phyloP scores from a whole-genome alignment of 805 yeast genomes.

The Diddensiella transvaalensis region DNA sequence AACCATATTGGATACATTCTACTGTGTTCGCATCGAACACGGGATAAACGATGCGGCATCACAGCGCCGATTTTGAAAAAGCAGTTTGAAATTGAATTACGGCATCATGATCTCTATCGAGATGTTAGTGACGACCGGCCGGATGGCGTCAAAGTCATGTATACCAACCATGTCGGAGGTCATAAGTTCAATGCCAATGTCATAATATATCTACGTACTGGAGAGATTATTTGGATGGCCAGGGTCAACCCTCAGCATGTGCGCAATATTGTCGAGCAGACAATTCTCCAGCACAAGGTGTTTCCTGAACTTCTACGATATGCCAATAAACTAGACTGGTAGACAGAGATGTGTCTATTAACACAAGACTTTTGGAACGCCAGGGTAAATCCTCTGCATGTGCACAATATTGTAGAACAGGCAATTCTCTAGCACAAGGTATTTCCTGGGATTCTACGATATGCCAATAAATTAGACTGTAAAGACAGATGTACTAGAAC shows the following conservation, averaged over 20 bases:
- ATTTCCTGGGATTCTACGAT: slow-evolving; percentile 65
- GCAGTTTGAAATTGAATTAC: slow-evolving; percentile 67
- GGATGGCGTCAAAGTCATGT: slow-evolving; percentile 68
- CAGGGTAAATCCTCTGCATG: slow-evolving; percentile 73
- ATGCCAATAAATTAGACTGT: slow-evolving; percentile 8
- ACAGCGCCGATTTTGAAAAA: slow-evolving; percentile 89
- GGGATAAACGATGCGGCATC: slow-evolving; percentile 91
- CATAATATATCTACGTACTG: slow-evolving; percentile 65
- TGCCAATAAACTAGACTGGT: slow-evolving; percentile 8
- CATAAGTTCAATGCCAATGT: slow-evolving; percentile 93
- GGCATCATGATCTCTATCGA: slow-evolving; percentile 68
- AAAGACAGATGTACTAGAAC: not conserved
- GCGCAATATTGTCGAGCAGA: slow-evolving; percentile 68
- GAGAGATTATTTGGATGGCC: slow-evolving; percentile 86
- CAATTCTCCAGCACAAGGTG: slow-evolving; percentile 64
- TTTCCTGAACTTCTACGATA: slow-evolving; percentile 65
- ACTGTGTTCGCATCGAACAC: slow-evolving; percentile 82
- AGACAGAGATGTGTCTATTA: too few species aligned
- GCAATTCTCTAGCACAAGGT: slow-evolving; percentile 67
- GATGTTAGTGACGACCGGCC: slow-evolving; percentile 74
- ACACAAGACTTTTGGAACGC: slow-evolving; percentile 97
- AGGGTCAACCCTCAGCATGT: slow-evolving; percentile 76
- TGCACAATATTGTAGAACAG: slow-evolving; percentile 68
- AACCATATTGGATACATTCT: slow-evolving; percentile 42
- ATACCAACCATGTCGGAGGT: slow-evolving; percentile 88